A percentile compares a stretch with the other conserved stretches of the same genome.
phyloP scores from a whole-genome alignment of 1,139 yeast genomes.

The Debaryomycetaceae sp. region DNA sequence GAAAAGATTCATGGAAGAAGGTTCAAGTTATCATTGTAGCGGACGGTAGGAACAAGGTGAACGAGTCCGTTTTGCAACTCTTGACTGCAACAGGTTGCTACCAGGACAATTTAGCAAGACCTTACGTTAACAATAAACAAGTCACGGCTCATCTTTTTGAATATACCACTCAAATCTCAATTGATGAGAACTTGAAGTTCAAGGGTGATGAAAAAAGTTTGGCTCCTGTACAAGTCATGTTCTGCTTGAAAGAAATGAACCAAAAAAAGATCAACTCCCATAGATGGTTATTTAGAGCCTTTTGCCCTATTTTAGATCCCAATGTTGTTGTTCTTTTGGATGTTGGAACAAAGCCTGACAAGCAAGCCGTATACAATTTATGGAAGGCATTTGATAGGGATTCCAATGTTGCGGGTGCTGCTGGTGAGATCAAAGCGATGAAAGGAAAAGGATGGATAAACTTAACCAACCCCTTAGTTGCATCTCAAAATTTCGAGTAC shows the following conservation, averaged over 20 bases:
- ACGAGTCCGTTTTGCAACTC: conserved; percentile 76
- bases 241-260: conserved; percentile 85
- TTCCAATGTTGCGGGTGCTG: conserved; percentile 96
- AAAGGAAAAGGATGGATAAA: conserved; percentile 83
- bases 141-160: conserved; percentile 93
- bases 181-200: conserved; percentile 80
- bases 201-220: conserved; percentile 75
- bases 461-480: conserved; percentile 84
- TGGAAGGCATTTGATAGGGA: conserved; percentile 98
- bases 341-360: conserved; percentile 90
- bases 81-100: conserved; percentile 92
- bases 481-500: conserved; percentile 94
- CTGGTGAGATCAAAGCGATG: conserved; percentile 94
- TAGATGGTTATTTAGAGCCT: conserved; percentile 91
- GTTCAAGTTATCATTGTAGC: conserved; percentile 86
- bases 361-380: conserved; percentile 78
- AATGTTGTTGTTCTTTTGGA: conserved; percentile 81
- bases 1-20: conserved; percentile 93
- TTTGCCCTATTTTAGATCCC: conserved; percentile 87
- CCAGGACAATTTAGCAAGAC: conserved; percentile 95
- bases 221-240: conserved; percentile 88
- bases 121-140: conserved; percentile 82
- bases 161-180: conserved; percentile 85
- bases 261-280: conserved; percentile 91
- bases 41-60: conserved; percentile 88